Evolutionary conservation across 139 green algal species (phyloP).

Genomic region (Chlamydomonas urium): DNA sequence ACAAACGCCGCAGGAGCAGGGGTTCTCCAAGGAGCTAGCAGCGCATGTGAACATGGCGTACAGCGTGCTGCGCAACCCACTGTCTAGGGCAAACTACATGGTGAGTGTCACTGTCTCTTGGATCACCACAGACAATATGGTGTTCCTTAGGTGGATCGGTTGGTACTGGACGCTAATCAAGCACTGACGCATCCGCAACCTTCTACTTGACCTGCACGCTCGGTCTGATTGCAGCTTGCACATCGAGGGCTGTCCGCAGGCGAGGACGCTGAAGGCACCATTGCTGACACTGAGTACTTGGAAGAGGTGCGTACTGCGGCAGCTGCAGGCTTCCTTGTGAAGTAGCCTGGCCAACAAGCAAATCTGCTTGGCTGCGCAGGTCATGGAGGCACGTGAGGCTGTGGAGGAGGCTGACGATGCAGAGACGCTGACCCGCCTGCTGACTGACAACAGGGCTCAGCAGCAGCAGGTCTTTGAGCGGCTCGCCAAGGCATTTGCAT

Average conservation of each 20-base stretch:
- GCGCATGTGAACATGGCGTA: conserved; percentile 65
- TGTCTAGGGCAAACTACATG: conserved; percentile 62
- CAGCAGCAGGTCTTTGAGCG: not conserved
- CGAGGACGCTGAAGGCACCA: no score
- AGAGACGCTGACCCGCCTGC: conserved; percentile 36
- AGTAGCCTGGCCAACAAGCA: no score
- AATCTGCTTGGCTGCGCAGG: conserved; percentile 23
- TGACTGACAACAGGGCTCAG: not conserved
- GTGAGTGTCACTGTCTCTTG: conserved; percentile 29
- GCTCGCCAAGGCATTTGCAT: conserved; percentile 2
- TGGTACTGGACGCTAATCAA: no score
- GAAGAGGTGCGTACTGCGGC: no score
- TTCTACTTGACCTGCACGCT: no score
- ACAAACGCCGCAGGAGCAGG: conserved; percentile 36
- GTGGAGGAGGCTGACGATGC: conserved; percentile 51
- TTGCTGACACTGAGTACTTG: no score
- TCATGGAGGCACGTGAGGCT: conserved; percentile 69
- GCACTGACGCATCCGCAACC: no score
- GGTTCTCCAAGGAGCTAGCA: conserved; percentile 54
- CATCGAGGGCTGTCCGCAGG: no score
- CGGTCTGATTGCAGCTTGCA: no score
- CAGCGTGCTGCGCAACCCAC: conserved; percentile 47
- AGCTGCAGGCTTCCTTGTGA: no score
- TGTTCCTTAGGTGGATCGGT: no score
- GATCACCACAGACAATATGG: no score